phyloP scores from a whole-genome alignment of 2,329 filamentous ascomycete species.

The Fusarium beomiforme region DNA sequence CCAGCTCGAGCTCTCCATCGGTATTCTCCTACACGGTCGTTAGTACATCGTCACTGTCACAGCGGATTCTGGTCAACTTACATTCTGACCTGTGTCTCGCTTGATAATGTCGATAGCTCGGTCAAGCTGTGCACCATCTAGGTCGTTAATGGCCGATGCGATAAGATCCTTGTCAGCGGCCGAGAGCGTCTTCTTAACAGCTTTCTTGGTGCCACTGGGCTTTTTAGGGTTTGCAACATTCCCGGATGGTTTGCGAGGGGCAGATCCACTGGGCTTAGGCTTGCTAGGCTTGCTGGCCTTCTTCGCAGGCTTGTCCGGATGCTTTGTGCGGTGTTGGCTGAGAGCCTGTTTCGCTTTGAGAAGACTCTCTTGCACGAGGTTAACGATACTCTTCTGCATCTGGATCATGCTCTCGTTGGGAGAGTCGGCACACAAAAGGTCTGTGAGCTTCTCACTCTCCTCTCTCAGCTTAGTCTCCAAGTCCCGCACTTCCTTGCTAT shows the following conservation, averaged over 20 bases:
- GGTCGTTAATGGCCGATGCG: conserved; percentile 82
- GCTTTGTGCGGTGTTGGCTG: conserved; percentile 57
- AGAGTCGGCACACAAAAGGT: conserved; percentile 61
- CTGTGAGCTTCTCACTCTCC: conserved; percentile 68
- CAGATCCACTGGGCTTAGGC: conserved; percentile 52
- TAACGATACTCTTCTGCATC: conserved; percentile 70
- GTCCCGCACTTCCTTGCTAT: conserved; percentile 59
- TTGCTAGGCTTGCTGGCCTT: conserved; percentile 68
- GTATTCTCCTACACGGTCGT: conserved; percentile 61
- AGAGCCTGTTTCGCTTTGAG: conserved; percentile 76
- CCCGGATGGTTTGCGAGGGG: conserved; percentile 56
- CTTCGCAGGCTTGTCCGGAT: conserved; percentile 66
- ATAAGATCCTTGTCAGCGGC: conserved; percentile 91
- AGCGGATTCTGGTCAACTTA: conserved; percentile 52
- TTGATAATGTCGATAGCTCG: conserved; percentile 91
- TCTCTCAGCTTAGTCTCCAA: conserved; percentile 63
- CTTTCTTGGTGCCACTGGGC: conserved; percentile 55
- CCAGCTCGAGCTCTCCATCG: conserved; percentile 67
- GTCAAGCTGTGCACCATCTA: conserved; percentile 81
- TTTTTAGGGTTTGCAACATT: conserved; percentile 50
- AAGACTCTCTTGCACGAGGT: conserved; percentile 75
- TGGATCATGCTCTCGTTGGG: conserved; percentile 63
- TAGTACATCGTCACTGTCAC: neutral
- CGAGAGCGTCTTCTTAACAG: conserved; percentile 66
- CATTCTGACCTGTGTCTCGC: conserved; percentile 81